These are phyloP conservation scores for Calonectria honghensis DNA, from an alignment of 2,329 filamentous ascomycete species.

Conservation along the genomic window DNA sequence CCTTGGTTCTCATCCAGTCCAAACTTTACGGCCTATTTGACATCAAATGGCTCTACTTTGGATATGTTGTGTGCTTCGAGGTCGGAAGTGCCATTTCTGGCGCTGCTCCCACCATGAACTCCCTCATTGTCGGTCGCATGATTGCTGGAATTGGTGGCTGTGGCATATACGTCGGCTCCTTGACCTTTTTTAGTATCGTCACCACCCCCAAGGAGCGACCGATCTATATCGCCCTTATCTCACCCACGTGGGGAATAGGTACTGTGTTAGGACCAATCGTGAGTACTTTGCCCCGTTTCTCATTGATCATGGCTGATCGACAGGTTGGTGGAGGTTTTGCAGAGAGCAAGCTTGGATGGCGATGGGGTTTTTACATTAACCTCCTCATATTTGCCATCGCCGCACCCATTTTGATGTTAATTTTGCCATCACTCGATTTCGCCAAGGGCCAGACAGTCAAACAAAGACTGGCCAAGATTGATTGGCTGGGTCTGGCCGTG, in stretches of 20 bases:
- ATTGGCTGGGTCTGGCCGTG: neutral
- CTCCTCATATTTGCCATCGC: neutral
- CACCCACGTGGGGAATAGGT: neutral
- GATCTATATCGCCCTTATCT: neutral
- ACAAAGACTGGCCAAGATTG: neutral
- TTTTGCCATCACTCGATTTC: neutral
- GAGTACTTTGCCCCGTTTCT: neutral
- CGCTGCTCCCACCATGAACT: neutral
- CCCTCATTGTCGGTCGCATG: neutral
- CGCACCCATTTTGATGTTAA: neutral
- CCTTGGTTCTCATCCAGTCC: conserved; percentile 2
- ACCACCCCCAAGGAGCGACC: neutral
- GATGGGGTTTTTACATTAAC: conserved; percentile 4
- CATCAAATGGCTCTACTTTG: conserved; percentile 7
- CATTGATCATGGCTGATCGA: neutral
- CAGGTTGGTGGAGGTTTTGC: neutral
- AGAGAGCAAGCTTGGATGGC: neutral
- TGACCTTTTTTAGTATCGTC: neutral
- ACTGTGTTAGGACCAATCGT: neutral
- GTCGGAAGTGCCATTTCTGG: neutral
- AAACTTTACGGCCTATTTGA: neutral
- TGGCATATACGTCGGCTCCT: neutral
- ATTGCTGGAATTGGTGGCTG: neutral
- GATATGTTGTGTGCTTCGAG: neutral
- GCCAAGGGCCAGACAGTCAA: neutral